Conservation (phyloP, 2,329 filamentous ascomycete genomes). For the Fusarium scirpi region DNA sequence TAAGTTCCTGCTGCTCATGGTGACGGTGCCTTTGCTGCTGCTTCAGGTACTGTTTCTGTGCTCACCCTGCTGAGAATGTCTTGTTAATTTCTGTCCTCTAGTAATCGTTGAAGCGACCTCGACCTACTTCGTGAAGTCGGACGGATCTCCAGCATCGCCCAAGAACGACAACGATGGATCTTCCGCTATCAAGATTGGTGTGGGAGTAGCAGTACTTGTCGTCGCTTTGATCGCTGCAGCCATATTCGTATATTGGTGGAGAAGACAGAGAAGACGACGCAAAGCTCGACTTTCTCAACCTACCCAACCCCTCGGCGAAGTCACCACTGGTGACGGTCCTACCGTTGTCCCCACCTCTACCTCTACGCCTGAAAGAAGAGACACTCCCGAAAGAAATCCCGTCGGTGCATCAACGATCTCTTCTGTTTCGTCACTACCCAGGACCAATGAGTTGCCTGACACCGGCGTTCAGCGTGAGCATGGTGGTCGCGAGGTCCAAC, state of each 20-base stretch:
- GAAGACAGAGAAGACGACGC: conserved; percentile 29
- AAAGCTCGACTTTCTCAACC: not conserved
- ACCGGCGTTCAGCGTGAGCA: conserved; percentile 29
- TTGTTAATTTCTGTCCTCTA: conserved; percentile 21
- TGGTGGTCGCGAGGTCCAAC: conserved; percentile 27
- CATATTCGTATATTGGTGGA: conserved; percentile 31
- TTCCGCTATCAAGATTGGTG: conserved; percentile 39
- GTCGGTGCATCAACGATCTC: conserved; percentile 33
- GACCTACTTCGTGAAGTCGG: conserved; percentile 39
- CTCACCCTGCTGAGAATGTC: not conserved
- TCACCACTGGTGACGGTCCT: conserved; percentile 4
- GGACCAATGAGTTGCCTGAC: conserved; percentile 39
- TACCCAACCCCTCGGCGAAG: conserved; percentile 29
- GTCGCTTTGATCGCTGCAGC: conserved; percentile 16
- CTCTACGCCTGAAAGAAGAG: conserved; percentile 19
- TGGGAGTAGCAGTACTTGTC: conserved; percentile 36
- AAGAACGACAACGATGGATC: conserved; percentile 6
- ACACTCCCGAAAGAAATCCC: conserved; percentile 35
- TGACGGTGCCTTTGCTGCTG: conserved; percentile 43
- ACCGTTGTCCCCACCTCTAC: not conserved
- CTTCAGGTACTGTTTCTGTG: conserved; percentile 46
- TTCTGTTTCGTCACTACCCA: conserved; percentile 37
- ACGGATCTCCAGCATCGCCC: conserved; percentile 35
- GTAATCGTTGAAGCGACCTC: conserved; percentile 45
- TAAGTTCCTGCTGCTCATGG: conserved; percentile 48